Evolutionary conservation across 176 grass and related monocot species (phyloP), one percentile per base, ranked within the genome.

Genomic region (Ananas comosus): DNA sequence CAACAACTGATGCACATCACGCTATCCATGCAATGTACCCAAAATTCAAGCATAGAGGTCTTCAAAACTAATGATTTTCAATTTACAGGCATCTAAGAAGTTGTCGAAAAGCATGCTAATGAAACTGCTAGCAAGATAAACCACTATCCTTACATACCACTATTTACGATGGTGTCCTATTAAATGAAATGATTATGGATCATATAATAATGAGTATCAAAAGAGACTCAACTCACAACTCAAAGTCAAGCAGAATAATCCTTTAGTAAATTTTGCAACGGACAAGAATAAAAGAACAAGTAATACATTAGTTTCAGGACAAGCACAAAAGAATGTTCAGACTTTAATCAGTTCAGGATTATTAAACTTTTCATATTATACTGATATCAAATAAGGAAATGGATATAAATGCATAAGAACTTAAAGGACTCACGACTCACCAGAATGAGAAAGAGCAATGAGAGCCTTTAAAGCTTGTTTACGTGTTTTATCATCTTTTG

Each of bases 401-500:
- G 13, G 29, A 19, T 4, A 33, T 47, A 67, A 67, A 16, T 17
- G 2, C 28, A 47, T 9, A 42, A 17, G 54, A 59, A 21, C 16
- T 59, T 59, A 12, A 14, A 59, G 54, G 54, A 64, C 83, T 76
- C 50, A 97, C 93, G 54, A 64, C 83, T 76, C 50, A 97, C 93
- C 76, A 28, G 84, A 97, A 51, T 88, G 81, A 47, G 89, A 83
- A 80, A 97, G 82, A 74, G 80, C 84, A 81, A 77, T 61, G 24
- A 97, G 86, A 85, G 84, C 70, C 80, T 87, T 90, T 52, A 97
- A 77, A 64, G 80, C 72, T 83, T 92, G 52, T 81, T 90, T 97
- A 1, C 89, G 84, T 70, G 93, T 97, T 73, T 92, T 97, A 28
- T 92, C 89, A 83, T 97, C 93, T 83, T 88, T 85, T 68, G 84